Base-by-base conservation (phyloP, 768 basidiomycete genomes). In the Sporobolomyces pararoseus region DNA sequence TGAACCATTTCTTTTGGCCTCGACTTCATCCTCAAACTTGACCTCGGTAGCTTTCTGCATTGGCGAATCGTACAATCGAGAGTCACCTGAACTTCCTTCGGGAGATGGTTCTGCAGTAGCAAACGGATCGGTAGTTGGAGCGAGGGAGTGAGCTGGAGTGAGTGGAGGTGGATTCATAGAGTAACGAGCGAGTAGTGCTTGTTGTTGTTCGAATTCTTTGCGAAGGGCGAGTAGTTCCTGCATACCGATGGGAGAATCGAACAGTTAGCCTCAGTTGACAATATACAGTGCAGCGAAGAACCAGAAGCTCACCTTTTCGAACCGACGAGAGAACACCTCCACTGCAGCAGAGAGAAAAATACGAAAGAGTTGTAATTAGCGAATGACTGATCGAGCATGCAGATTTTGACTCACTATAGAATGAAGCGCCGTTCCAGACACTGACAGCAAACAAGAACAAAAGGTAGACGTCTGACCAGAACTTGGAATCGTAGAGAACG, bases 371-470 rank as follows among this genome's bases (percentile, higher is more conserved):
- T 23, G 50, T 51, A n/a, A 47, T 9, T 42, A 9, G 53, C 29
- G 7, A 53, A 10, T 7, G 25, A 4, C 39, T 17, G 3, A 35
- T n/a, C n/a, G 64, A 50, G 14, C 23, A 47, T 5, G 42, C 4
- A 14, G 23, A n/a, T n/a, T 4, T 4, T 6, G 29, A 31, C 69
- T 66, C 27, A 63, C 68, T 44, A 65, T 73, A 73, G 65, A 73
- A 74, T 0, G 52, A 57, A 1, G 64, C 92, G 14, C 94, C 94
- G 77, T 97, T 98, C 93, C 93, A 98, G 0, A 89, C 91, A 68
- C 89, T 89, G 52, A 92, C 90, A 21, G 85, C 82, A 76, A 97
- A 90, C 51, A 97, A 88, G 72, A 85, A 73, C 46, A 94, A 80
- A 29, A 97, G 80, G 81, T 92, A 96, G 3, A 83, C 79, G 23